Percentiles rank a stretch among this genome's conserved stretches.
Evolutionary conservation across 345 rosid genomes (phyloP).

Genomic region (Raphanus raphanistrum): DNA sequence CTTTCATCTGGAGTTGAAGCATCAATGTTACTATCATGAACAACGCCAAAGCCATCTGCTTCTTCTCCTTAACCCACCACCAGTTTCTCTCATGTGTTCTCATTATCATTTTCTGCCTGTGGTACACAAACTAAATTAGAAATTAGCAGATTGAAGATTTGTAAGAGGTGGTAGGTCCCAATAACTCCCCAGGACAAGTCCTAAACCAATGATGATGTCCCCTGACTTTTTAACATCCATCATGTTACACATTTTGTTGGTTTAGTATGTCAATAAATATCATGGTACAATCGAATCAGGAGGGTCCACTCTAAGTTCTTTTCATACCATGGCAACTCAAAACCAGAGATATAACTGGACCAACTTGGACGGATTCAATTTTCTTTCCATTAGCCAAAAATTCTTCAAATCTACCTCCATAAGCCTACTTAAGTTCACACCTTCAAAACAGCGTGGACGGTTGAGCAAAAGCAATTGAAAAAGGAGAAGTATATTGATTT

Average conservation of each 20-base stretch:
- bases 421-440: background rate
- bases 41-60: background rate
- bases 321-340: background rate
- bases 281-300: too few relatives aligned
- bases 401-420: background rate
- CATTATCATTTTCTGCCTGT: background rate
- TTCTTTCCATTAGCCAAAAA: background rate
- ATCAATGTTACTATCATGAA: background rate
- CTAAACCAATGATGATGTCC: background rate
- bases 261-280: too few relatives aligned
- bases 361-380: background rate
- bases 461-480: background rate
- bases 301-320: background rate
- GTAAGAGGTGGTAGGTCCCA: background rate
- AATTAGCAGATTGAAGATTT: background rate
- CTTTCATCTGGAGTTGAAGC: background rate
- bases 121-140: background rate
- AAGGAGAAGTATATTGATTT: background rate
- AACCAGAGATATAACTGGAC: background rate
- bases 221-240: background rate
- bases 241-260: background rate
- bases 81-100: constrained; percentile 1
- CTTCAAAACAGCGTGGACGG: background rate
- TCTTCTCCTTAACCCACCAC: background rate
- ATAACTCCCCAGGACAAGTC: background rate